Evolutionary conservation across 1,284 basidiomycete genomes (phyloP), one percentile per base, ranked within the genome.

Genomic region (Puccinia polysora): DNA sequence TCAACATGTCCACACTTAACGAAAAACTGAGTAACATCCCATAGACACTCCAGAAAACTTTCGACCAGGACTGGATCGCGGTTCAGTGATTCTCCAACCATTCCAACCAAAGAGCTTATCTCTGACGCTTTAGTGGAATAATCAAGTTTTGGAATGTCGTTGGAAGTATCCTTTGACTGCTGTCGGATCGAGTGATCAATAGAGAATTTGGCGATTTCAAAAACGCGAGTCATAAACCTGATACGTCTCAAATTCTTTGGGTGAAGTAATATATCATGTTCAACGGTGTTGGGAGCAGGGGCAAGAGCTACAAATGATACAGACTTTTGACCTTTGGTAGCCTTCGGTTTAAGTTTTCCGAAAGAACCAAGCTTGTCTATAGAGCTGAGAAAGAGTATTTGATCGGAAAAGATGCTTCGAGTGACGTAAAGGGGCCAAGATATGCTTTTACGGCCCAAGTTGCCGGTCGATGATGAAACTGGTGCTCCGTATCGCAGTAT

Each of bases 381-480:
- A 30, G 45, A 28, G 15, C 63, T 45, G 8, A 71, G 59, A 25
- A 45, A 47, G 2, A 38, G n/a, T 10, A 63, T 10, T 43, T 71
- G 68, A 34, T 43, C 18, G 15, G 68, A 71, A 32, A 71, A 63
- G n/a, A 55, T 53, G 34, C 68, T 60, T 60, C 32, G 23, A 20
- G 68, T 53, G 49, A 53, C 30, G 30, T 71, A 63, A 14, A 32
- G 38, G 38, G 68, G 68, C 68, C 68, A 71, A 34, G 43, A 23
- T 5, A 63, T 50, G 20, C 20, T 40, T 50, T 36, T 12, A 12
- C 25, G 30, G 15, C 18, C 10, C 25, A 49, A 52, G 8, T 25
- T 45, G 32, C 20, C 23, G 12, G 25, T 55, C 49, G 23, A 43
- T 32, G 40, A 62, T 40, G n/a, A 28, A 53, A 34, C 12, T 40